A percentile compares a stretch with the other conserved stretches of the same genome.
These are phyloP conservation scores for Kalaharituber pfeilii DNA, from an alignment of 2,329 filamentous ascomycete genomes.

Conservation along the genomic window DNA sequence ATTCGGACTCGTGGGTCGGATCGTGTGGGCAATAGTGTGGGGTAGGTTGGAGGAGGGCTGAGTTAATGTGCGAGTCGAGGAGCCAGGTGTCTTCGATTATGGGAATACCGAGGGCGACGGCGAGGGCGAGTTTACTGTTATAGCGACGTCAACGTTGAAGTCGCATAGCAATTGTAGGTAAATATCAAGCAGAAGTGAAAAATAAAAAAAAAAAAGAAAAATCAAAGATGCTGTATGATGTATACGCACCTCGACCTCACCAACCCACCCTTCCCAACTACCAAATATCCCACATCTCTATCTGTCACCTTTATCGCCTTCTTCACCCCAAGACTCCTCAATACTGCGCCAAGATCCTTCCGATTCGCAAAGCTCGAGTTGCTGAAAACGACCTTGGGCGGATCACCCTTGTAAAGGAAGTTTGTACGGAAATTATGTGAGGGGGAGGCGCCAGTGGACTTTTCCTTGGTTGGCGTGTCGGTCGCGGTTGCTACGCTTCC, in stretches of 20 bases:
- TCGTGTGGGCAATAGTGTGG: slow-evolving; percentile 14
- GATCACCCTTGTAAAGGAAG: slow-evolving; percentile 7
- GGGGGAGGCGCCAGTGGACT: background rate
- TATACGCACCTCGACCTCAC: background rate
- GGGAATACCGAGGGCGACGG: slow-evolving; percentile 11
- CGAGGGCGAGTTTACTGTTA: slow-evolving; percentile 16
- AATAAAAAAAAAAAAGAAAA: too few relatives aligned
- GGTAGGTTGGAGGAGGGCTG: slow-evolving; percentile 13
- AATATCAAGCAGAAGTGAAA: too few relatives aligned
- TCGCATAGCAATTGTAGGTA: background rate
- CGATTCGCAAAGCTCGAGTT: slow-evolving; percentile 4
- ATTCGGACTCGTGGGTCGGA: slow-evolving; percentile 12
- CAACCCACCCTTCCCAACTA: slow-evolving; percentile 16
- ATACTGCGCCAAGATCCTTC: slow-evolving; percentile 12
- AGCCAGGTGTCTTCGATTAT: slow-evolving; percentile 17
- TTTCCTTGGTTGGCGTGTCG: background rate
- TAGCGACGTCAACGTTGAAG: too few relatives aligned
- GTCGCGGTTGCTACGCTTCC: background rate
- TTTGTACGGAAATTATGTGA: background rate
- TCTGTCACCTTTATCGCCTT: slow-evolving; percentile 13
- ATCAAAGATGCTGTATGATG: background rate
- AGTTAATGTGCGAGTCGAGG: slow-evolving; percentile 9
- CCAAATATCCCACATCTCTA: slow-evolving; percentile 12
- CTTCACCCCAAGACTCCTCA: slow-evolving; percentile 13
- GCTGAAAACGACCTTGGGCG: slow-evolving; percentile 15